Evolutionary conservation across 176 grass and related monocot species (phyloP), one percentile per base, ranked within the genome.

Genomic region (Juncus effusus): DNA sequence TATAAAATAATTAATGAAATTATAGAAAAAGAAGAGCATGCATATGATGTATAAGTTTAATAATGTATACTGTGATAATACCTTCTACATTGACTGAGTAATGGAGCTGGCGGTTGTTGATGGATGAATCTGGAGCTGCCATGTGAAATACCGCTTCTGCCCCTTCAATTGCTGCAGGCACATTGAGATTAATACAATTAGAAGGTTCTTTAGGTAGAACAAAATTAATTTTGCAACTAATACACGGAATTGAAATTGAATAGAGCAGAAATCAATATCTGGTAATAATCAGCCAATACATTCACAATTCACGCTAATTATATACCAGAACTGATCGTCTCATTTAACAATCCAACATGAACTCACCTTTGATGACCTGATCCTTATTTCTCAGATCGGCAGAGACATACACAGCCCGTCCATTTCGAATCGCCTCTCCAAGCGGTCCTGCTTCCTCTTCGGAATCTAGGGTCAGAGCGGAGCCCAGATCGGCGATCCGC

Each of bases 81-180:
- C 94, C 94, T 65, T 93, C 85, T 10, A 99, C 89, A 63, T 99
- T 99, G 69, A 99, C 94, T 64, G 85, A 86, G 78, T 89, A 89
- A 82, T 99, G 94, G 84, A 99, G 94, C 42, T 90, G 82, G 76
- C 89, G 89, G 64, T 89, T 99, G 83, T 99, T 99, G 68, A 99
- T 90, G 41, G 94, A 99, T 55, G 94, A 99, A 70, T 99, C 94
- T 39, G 94, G 94, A 72, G 94, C 94, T 66, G 94, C 94, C 94
- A 99, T 99, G 72, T 99, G 93, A 79, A 89, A 97, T 72, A 97
- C 88, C 66, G 86, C 85, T 82, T 92, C 88, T 50, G 78, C 82
- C 13, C 93, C 93, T 42, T 89, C 74, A 81, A 88, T 89, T 83
- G 80, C 93, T 97, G 83, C 60, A 83, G 14, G 40, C 6, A 53